These are phyloP conservation scores for Planoprotostelium fungivorum DNA, from an alignment of 78 protist genomes.

Conservation along the genomic window DNA sequence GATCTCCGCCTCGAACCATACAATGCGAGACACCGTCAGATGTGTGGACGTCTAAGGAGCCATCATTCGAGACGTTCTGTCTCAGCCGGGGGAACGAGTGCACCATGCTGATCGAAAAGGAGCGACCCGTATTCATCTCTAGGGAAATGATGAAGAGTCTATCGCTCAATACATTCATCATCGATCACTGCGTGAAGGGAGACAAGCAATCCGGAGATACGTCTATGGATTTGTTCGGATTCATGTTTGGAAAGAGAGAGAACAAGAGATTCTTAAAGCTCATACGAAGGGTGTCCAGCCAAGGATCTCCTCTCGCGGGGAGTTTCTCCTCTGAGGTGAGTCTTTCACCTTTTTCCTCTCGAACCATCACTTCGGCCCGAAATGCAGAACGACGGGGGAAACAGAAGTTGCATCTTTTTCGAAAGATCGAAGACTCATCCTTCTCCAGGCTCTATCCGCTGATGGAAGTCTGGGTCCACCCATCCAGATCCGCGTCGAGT, in stretches of 20 bases:
- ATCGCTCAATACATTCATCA: not conserved
- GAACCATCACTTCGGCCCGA: too few relatives aligned
- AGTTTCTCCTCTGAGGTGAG: not conserved
- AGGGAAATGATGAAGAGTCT: not conserved
- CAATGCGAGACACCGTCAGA: too few relatives aligned
- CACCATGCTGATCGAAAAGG: not conserved
- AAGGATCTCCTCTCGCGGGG: not conserved
- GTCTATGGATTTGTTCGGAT: not conserved
- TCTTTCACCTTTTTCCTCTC: not conserved
- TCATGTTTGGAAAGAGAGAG: not conserved
- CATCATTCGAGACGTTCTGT: not conserved
- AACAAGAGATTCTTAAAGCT: not conserved
- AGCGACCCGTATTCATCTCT: not conserved
- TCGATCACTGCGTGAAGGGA: not conserved
- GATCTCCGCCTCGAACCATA: too few relatives aligned
- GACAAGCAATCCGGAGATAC: not conserved
- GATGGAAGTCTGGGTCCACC: not conserved
- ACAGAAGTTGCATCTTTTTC: too few relatives aligned
- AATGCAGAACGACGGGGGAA: too few relatives aligned
- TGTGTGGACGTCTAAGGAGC: not conserved
- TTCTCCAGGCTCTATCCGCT: not conserved
- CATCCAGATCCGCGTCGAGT: not conserved
- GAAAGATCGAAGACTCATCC: too few relatives aligned
- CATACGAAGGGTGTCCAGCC: not conserved
- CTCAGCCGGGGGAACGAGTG: not conserved